These are phyloP conservation scores for Neurospora terricola DNA, from an alignment of 495 filamentous ascomycete species.

Conservation along the genomic window DNA sequence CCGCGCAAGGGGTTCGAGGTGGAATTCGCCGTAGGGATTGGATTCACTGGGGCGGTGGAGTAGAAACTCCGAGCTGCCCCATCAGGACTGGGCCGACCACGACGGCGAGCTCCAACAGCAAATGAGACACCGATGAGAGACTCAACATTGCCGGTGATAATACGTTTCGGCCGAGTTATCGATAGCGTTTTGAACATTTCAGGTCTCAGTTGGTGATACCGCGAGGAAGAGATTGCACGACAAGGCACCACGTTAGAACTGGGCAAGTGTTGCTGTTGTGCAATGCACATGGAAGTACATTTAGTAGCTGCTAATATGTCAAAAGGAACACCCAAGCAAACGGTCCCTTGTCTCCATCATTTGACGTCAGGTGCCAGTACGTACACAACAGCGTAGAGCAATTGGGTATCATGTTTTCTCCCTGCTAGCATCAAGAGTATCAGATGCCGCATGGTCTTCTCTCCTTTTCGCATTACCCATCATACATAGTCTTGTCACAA, in stretches of 20 bases:
- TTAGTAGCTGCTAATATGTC: neutral
- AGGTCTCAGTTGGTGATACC: neutral
- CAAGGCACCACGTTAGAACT: neutral
- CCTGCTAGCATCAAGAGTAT: neutral
- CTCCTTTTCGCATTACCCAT: neutral
- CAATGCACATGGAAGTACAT: neutral
- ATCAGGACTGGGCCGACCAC: neutral
- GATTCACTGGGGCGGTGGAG: conserved; percentile 10
- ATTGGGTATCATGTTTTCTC: neutral
- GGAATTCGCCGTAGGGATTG: neutral
- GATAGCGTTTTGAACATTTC: conserved; percentile 13
- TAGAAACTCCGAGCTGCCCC: neutral
- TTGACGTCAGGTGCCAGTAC: neutral
- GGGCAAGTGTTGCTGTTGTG: neutral
- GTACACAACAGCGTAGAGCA: neutral
- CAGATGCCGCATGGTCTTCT: neutral
- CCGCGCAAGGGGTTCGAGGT: neutral
- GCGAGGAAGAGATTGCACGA: neutral
- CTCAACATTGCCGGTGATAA: neutral
- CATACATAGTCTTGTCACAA: neutral
- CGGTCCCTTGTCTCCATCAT: neutral
- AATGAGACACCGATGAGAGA: neutral
- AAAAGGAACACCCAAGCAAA: neutral
- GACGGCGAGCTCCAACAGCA: neutral
- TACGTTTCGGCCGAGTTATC: conserved; percentile 1